Base-by-base conservation (phyloP, 345 rosid genomes). In the Moricandia arvensis region DNA sequence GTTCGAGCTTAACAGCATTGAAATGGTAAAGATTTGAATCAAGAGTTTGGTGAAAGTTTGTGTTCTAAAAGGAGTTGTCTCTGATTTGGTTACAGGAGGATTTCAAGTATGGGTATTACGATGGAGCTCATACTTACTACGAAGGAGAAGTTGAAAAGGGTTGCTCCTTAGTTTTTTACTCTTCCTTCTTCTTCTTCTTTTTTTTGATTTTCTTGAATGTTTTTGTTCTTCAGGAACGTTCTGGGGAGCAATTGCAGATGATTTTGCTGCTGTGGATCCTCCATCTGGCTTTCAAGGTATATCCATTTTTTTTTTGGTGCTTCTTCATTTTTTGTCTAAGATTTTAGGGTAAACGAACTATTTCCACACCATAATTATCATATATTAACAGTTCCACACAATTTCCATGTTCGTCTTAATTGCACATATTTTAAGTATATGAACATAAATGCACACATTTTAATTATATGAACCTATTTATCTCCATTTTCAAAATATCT, bases 281-380 rank as follows among this genome's bases (percentile, higher is more conserved):
- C 94, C 97, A 9, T 73, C 89, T 2, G 96, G 93, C 10, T 91
- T 93, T 82, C 98, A 91, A 76, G 93, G 98, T 55, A 24, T 18
- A 7, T 2, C 0, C 87, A 73, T 6, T 38, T 10, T 12, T 17
- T 6, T 38, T 10, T 12, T 17, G 6, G 16, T 43, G 38, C 2
- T 8, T 69, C 6, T 41, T 11, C 3, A 21, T 59, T n/a, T 17
- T 30, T 62, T 62, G 33, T 8, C 1, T 18, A 17, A 3, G 31
- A 30, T 17, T 17, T 21, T 21, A 21, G 24, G 24, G 24, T 21
- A 21, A 21, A 21, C 24, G 24, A 21, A 21, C 24, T 21, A 21
- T 21, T 21, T 21, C 24, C 24, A 21, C 24, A 21, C 24, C 2
- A 21, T 21, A 21, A 21, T 21, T 21, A 21, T 21, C 24, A 21